Evolutionary conservation across 306 rosid genomes (phyloP), one percentile per base, ranked within the genome.

Genomic region (Sphenostylis stenocarpa): DNA sequence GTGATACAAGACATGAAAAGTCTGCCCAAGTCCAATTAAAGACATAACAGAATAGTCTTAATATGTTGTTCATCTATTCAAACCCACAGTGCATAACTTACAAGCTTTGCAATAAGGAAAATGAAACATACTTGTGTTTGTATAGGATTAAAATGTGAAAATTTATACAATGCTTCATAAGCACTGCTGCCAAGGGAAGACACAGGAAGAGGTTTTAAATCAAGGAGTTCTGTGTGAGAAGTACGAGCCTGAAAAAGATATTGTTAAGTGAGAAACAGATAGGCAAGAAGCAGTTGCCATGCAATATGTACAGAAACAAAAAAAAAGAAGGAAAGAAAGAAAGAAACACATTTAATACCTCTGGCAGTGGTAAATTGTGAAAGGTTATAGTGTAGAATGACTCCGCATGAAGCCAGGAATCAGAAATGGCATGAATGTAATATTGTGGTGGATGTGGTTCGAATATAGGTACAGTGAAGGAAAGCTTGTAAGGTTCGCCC

Each of bases 381-480:
- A 94, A 94, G 57, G 98, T 88, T 77, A 94, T 89, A 76, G 98
- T 92, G 88, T 90, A 92, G 81, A 94, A 89, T 60, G 97, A 83
- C 81, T 94, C 97, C 57, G 98, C 82, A 36, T 81, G 89, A 89
- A 94, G 89, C 98, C 98, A 94, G 47, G 97, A 94, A 84, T 94
- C 98, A 84, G 97, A 94, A 84, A 94, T 81, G 19, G 98, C 98
- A 70, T 85, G 97, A 66, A 94, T 89, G 67, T 91, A 94, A 78
- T 94, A 94, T 71, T 92, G 98, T 14, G 98, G 98, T 19, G 98
- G 98, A 87, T 94, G 98, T 21, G 98, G 98, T 83, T 94, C 98
- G 83, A 94, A 94, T 77, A 94, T 94, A 13, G 98, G 98, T 78
- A 94, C 96, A 8, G 98, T 94, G 84, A 94, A 94, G 39, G 96